Conservation (phyloP, 108 stramenopile genomes). For the Cyclotella atomus region DNA sequence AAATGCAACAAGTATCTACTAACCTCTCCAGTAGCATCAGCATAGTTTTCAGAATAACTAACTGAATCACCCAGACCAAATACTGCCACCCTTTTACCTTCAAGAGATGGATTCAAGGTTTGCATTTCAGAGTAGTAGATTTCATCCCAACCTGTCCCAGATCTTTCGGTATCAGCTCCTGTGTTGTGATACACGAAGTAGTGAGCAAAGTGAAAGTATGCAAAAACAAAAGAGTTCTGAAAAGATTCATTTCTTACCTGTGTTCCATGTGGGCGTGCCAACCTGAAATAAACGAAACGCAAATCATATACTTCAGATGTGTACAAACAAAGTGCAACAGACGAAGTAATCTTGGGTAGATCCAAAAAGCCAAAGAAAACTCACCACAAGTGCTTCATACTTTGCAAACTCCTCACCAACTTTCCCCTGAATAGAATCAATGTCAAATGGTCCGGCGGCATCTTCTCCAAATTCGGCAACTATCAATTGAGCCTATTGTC, state of each 20-base stretch:
- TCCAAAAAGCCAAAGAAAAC: too few relatives aligned
- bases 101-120: conserved; percentile 39
- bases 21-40: conserved; percentile 88
- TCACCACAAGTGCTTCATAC: conserved; percentile 46
- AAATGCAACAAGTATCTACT: neutral
- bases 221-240: neutral
- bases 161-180: conserved; percentile 79
- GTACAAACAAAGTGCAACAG: neutral
- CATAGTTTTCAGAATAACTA: conserved; percentile 84
- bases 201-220: neutral
- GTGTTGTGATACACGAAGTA: conserved; percentile 6
- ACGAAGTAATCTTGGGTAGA: too few relatives aligned
- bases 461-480: conserved; percentile 70
- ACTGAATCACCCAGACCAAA: conserved; percentile 88
- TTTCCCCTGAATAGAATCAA: conserved; percentile 69
- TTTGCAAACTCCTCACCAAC: conserved; percentile 65
- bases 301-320: neutral
- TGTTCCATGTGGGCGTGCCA: conserved; percentile 80
- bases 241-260: conserved; percentile 23
- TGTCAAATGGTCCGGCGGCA: conserved; percentile 80
- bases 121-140: conserved; percentile 77
- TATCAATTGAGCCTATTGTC: conserved; percentile 47
- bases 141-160: conserved; percentile 93
- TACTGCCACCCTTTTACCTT: conserved; percentile 86
- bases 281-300: conserved; percentile 43